Evolutionary conservation across 2,329 filamentous ascomycete species (phyloP), one percentile per base, ranked within the genome.

Genomic region (Paecilomyces dactylethromorphus): DNA sequence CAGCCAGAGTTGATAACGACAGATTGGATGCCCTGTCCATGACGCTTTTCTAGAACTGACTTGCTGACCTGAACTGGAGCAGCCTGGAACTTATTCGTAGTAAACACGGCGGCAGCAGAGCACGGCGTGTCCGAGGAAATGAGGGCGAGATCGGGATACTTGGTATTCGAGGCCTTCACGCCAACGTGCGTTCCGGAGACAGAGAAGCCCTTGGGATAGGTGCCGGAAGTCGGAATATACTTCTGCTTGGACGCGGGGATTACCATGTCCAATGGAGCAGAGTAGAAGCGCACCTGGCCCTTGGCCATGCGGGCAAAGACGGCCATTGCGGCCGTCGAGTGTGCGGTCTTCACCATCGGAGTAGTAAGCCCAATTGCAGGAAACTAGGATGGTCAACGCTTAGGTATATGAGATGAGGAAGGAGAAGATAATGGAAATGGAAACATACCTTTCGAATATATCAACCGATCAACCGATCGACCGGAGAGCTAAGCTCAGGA

Each of bases 61-160:
- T 87, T 83, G 74, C 89, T 93, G 61, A 96, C 89, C 31, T 90
- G 91, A 52, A 99, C 93, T 4, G 94, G 94, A 11, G 94, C 94
- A 18, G 94, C 94, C 76, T 97, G 92, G 78, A 99, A 99, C 75
- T 93, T 92, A 80, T 99, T 99, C 76, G 92, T 95, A 57, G 94
- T 99, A 79, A 97, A 97, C 53, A 97, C 92, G 6, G 92, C 94
- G 0, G 92, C 91, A 10, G 89, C 92, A 6, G 90, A 84, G 74
- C 92, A 97, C 57, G 92, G 91, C 56, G 82, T 82, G 68, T 96
- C 91, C 6, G 94, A 97, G 18, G 88, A 87, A 63, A 99, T 84
- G 65, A 99, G 83, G 35, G 92, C 91, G 55, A 99, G 84, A 73
- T 99, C 94, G 32, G 93, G 92, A 75, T 92, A 92, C 63, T 85